Evolutionary conservation across 2,329 filamentous ascomycete genomes (phyloP), one percentile per base, ranked within the genome.

Genomic region (Aspergillus floridensis): DNA sequence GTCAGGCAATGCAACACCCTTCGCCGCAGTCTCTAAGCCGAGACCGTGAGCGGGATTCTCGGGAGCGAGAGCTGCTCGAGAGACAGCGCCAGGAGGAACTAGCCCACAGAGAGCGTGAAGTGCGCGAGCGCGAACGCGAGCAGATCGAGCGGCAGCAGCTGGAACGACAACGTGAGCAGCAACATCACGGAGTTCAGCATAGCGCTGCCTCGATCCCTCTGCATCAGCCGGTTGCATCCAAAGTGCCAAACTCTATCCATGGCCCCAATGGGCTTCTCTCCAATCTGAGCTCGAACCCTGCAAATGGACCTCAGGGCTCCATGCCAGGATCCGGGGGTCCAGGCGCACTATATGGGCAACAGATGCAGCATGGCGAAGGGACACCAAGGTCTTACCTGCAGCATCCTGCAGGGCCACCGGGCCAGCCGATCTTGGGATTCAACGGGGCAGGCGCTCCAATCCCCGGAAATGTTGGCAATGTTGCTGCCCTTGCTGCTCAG

Each of bases 211-310:
- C 93, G 2, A 91, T 96, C 57, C 92, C 93, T 57, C 88, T 98
- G 68, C 93, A 98, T 76, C 93, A 98, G 75, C 93, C 93, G 5
- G 92, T 97, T 60, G 93, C 93, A 63, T 87, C 92, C 72, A 82
- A 93, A 76, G 81, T 92, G 63, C 79, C 89, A 59, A 89, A 88
- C 64, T 89, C 91, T 55, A 96, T 97, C 58, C 93, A 96, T 73
- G 96, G 92, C 49, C 93, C 93, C 1, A 93, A 95, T 66, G 93
- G 93, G 8, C 83, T 98, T 38, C 85, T 98, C 44, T 86, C 88
- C 8, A 91, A 88, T 65, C 86, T 92, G 67, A 86, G 87, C 55
- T 82, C 84, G 35, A 83, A 84, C 35, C 80, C 84, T 29, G 75
- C 82, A 41, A 83, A 81, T 66, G 78, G 82, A 38, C 77, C 84